These are phyloP conservation scores for Dendryphion nanum DNA, from an alignment of 2,329 filamentous ascomycete species.

Conservation along the genomic window DNA sequence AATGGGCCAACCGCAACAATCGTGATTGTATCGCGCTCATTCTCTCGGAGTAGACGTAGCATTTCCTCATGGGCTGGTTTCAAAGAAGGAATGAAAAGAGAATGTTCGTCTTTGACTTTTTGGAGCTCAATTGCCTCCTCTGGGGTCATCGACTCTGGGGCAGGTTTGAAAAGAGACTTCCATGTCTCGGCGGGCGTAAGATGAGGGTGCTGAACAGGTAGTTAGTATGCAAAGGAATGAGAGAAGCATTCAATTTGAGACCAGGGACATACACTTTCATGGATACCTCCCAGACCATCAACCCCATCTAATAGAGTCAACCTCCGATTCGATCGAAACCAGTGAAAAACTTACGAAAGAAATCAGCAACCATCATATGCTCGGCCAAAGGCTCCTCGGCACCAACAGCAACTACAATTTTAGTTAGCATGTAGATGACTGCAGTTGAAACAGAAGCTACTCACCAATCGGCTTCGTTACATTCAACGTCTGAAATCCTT, in stretches of 20 bases:
- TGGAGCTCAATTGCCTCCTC: slow-evolving; percentile 36
- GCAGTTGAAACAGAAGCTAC: neutral
- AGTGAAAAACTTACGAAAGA: slow-evolving; percentile 70
- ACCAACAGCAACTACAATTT: slow-evolving; percentile 69
- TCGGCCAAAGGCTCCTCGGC: slow-evolving; percentile 83
- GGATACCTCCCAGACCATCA: slow-evolving; percentile 51
- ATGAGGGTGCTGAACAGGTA: slow-evolving; percentile 44
- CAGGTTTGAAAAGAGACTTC: slow-evolving; percentile 44
- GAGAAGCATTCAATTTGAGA: too few relatives aligned
- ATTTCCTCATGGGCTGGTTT: slow-evolving; percentile 80
- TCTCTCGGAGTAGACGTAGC: slow-evolving; percentile 77
- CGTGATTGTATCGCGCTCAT: slow-evolving; percentile 80
- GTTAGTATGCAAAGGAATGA: too few relatives aligned
- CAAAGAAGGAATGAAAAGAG: slow-evolving; percentile 72
- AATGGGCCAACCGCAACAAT: slow-evolving; percentile 87
- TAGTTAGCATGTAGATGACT: neutral
- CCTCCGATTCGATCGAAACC: too few relatives aligned
- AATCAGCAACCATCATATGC: slow-evolving; percentile 65
- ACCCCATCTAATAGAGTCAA: slow-evolving; percentile 43
- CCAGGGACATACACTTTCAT: slow-evolving; percentile 39
- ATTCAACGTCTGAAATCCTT: slow-evolving; percentile 72
- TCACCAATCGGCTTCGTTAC: slow-evolving; percentile 67
- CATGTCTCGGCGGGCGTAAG: slow-evolving; percentile 48
- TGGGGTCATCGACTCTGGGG: slow-evolving; percentile 27
- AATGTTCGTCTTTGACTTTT: slow-evolving; percentile 40